Evolutionary conservation across 768 basidiomycete species (phyloP), one percentile per base, ranked within the genome.

Genomic region (Naganishia friedmannii): DNA sequence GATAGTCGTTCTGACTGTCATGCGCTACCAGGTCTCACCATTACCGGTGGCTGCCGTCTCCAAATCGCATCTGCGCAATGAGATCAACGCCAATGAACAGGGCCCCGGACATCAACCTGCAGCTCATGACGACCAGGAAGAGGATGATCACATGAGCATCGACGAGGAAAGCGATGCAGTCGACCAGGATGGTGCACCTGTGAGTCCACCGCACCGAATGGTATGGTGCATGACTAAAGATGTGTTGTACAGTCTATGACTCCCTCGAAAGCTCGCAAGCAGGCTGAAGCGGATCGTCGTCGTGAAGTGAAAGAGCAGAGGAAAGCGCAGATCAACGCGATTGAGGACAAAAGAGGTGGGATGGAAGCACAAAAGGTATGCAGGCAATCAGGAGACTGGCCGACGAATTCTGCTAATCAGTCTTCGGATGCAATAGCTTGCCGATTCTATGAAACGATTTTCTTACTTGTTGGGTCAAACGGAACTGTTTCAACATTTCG

Each of bases 391-490:
- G 37, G n/a, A 26, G 17, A 39, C 54, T 12, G 10, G 28, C 29
- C 53, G 1, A 2, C 17, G 45, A 21, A 23, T 13, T 32, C 9
- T n/a, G 42, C 54, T 54, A 26, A 29, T 13, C 31, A n/a, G 28
- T 45, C 12, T 9, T 3, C 31, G 3, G 23, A 3, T 28, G 21
- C 58, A 21, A 63, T 46, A 97, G 92, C 86, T 93, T 48, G 83
- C 91, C 23, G 94, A 97, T 77, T 92, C 93, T 12, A 91, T 97
- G 71, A 98, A 98, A 80, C 89, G 93, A 21, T 98, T 97, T 78
- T 91, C 91, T 1, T 98, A 97, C 81, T 87, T 98, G n/a, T 86
- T 99, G 1, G 96, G 96, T 9, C 94, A 99, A 80, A 98, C 95
- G 0, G 96, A 98, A 74, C 85, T 98, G 23, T 99, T 99, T 85